Percentiles rank a stretch among this genome's conserved stretches.
Evolutionary conservation across 805 yeast species (phyloP).

Genomic region (Saccharomycopsis oosterbeekiorum): DNA sequence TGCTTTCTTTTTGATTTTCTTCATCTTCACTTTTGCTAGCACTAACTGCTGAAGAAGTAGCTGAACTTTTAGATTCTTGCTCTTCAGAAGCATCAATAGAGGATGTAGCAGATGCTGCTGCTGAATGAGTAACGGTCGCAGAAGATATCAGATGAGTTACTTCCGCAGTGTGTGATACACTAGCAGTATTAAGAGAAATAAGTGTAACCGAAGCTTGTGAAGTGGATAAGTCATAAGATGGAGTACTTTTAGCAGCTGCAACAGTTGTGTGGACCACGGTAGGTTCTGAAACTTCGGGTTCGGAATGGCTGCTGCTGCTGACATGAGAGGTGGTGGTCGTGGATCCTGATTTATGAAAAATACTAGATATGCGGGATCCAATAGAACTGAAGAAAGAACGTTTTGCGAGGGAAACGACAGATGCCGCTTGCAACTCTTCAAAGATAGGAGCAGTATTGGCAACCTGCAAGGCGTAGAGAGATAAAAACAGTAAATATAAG

Average conservation of each 20-base stretch:
- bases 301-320: neutral
- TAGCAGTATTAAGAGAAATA: neutral
- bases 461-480: neutral
- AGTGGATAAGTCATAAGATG: neutral
- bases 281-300: neutral
- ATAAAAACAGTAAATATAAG: neutral
- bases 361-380: neutral
- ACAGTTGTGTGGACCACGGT: neutral
- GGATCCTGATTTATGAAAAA: neutral
- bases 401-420: neutral
- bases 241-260: neutral
- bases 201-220: neutral
- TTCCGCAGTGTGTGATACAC: too few relatives aligned
- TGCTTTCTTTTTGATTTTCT: neutral
- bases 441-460: neutral
- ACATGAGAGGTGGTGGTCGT: neutral
- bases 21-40: neutral
- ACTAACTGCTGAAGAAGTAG: neutral
- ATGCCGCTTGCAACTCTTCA: neutral
- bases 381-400: neutral
- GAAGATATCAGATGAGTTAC: neutral
- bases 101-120: neutral
- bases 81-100: neutral
- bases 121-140: neutral
- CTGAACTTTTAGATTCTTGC: neutral